Percentiles rank a stretch among this genome's conserved stretches.
Conservation (phyloP, 352 stramenopile species). For the Thraustochytrium striatum region DNA sequence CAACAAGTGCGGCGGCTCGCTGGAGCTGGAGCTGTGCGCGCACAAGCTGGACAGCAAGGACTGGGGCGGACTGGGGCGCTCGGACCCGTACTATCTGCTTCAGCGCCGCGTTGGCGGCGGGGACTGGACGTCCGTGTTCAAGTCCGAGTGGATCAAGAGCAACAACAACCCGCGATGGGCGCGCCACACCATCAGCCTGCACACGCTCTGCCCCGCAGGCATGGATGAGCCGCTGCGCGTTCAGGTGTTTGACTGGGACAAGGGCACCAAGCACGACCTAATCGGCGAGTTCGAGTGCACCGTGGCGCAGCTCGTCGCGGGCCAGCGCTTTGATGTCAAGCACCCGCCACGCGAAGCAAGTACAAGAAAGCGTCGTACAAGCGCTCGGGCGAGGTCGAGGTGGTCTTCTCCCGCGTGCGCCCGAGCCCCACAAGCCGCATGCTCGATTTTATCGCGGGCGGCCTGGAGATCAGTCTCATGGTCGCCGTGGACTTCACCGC, state of each 20-base stretch:
- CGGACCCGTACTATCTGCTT: slow-evolving; percentile 29
- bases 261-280: slow-evolving; percentile 62
- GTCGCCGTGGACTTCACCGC: slow-evolving; percentile 75
- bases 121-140: slow-evolving; percentile 35
- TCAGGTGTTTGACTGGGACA: slow-evolving; percentile 26
- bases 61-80: slow-evolving; percentile 21
- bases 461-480: slow-evolving; percentile 69
- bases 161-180: slow-evolving; percentile 48
- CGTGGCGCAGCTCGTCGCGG: slow-evolving; percentile 64
- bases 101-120: not conserved
- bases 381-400: not conserved
- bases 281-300: slow-evolving; percentile 64
- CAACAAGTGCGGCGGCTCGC: not conserved
- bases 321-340: slow-evolving; percentile 50
- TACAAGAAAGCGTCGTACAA: slow-evolving; percentile 36
- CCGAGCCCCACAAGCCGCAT: not conserved
- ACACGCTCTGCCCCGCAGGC: not conserved
- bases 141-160: slow-evolving; percentile 40
- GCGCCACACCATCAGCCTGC: not conserved
- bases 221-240: slow-evolving; percentile 8
- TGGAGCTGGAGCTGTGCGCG: slow-evolving; percentile 1
- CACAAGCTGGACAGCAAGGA: slow-evolving; percentile 27
- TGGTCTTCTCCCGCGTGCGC: not conserved
- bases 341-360: slow-evolving; percentile 34
- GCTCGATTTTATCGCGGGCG: slow-evolving; percentile 15